Evolutionary conservation across 177 flowering plant species (phyloP), one percentile per base, ranked within the genome.

Genomic region (Telopea speciosissima): DNA sequence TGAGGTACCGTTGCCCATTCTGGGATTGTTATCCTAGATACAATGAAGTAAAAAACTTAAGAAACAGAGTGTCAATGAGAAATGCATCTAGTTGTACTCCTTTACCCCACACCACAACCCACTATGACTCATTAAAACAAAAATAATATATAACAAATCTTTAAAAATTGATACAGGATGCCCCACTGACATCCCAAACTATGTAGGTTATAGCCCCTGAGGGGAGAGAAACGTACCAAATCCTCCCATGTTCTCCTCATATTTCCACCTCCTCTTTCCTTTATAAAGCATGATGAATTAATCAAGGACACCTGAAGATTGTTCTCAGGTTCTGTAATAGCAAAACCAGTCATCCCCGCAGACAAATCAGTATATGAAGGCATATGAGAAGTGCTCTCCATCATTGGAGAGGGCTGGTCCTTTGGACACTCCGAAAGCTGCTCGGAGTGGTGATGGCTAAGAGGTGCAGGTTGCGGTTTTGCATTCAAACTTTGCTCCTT

Each of bases 1-100:
- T 21, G 80, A 49, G 64, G 73, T 64, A 70, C 73, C 82, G 73
- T 71, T 78, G 73, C 82, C 73, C 23, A 62, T 66, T 73, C 74
- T 77, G 70, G 70, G 56, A 23, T 80, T n/a, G n/a, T n/a, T 85
- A 76, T 82, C 90, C 98, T 91, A 58, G 12, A 73, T 9, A 68
- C 24, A 22, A 16, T 5, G 19, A 11, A 44, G 14, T 13, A 3
- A 49, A 49, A 49, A 49, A 49, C 19, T 49, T 49, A 49, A 49
- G 54, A 49, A 12, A 49, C 19, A 49, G 14, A 49, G 11, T 13
- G 19, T 49, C 1, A 19, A 49, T 11, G 54, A 49, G 54, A 49
- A 49, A 49, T 36, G 40, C 40, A 36, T 36, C 40, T 36, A 36
- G 40, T 36, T 36, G 40, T 36, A 36, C 40, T 36, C 40, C 40